Conservation (phyloP, 1,284 basidiomycete genomes). For the Fistulina hepatica region DNA sequence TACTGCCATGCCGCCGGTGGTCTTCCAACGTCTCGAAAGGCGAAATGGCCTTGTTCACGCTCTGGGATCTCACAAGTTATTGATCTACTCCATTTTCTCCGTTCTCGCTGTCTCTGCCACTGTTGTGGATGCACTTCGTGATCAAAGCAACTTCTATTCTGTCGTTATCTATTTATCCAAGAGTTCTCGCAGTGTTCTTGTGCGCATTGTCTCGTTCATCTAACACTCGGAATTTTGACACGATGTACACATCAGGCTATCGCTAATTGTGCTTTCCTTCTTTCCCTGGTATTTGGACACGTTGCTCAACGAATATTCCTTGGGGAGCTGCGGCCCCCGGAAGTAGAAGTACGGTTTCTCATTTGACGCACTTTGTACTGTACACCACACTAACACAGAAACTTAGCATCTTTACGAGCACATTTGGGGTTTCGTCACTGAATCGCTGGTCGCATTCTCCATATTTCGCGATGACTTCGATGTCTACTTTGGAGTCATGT, state of each 20-base stretch:
- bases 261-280: constrained; percentile 84
- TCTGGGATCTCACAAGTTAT: constrained; percentile 50
- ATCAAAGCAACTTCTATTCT: constrained; percentile 89
- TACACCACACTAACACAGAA: constrained; percentile 5
- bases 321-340: constrained; percentile 77
- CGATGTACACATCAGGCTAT: constrained; percentile 52
- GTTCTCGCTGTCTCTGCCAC: constrained; percentile 61
- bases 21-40: constrained; percentile 24
- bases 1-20: constrained; percentile 28
- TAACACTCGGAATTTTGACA: constrained; percentile 6
- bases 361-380: constrained; percentile 1
- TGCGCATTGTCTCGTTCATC: constrained; percentile 28
- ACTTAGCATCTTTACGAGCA: constrained; percentile 84
- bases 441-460: constrained; percentile 90
- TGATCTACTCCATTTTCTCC: constrained; percentile 63
- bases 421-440: constrained; percentile 95
- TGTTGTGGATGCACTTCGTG: constrained; percentile 70
- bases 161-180: constrained; percentile 87
- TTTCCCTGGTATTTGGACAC: constrained; percentile 68
- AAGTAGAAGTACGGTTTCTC: constrained; percentile 71
- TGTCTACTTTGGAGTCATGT: constrained; percentile 86
- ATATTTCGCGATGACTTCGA: constrained; percentile 95
- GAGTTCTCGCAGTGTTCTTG: constrained; percentile 83
- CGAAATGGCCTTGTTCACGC: constrained; percentile 33
- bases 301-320: constrained; percentile 85